Evolutionary conservation across 73 alveolate genomes (phyloP).

Genomic region (Paramecium octaurelia): DNA sequence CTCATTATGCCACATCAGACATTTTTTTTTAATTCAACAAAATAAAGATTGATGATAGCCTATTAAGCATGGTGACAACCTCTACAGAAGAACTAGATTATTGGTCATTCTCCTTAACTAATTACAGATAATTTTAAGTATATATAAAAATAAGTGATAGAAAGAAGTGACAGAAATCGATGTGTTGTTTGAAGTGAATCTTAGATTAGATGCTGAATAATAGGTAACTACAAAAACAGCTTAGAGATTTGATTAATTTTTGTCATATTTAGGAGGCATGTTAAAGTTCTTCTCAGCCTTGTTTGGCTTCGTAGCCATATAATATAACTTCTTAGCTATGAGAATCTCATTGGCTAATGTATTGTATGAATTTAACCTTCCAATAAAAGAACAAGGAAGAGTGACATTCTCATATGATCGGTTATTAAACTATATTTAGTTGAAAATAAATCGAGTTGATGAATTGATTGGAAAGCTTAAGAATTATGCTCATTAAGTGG

Average conservation of each 20-base stretch:
- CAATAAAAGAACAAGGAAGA: neutral
- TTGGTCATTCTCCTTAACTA: neutral
- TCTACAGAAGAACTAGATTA: neutral
- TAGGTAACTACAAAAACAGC: neutral
- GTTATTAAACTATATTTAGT: neutral
- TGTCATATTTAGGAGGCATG: neutral
- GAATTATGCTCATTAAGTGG: neutral
- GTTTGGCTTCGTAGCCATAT: neutral
- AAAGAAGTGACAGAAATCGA: neutral
- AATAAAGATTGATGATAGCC: neutral
- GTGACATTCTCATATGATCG: neutral
- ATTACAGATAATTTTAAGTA: neutral
- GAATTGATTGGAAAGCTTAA: neutral
- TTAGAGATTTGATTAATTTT: neutral
- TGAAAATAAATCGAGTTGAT: neutral
- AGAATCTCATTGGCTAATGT: neutral
- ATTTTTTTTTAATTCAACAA: neutral
- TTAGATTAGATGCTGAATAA: neutral
- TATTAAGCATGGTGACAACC: neutral
- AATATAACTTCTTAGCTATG: neutral
- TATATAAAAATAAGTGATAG: neutral
- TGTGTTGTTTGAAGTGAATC: neutral
- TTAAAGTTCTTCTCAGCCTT: neutral
- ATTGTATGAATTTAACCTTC: neutral
- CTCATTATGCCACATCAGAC: neutral